Base-by-base conservation (phyloP, 495 filamentous ascomycete genomes). In the Lasiosphaeria hispida region DNA sequence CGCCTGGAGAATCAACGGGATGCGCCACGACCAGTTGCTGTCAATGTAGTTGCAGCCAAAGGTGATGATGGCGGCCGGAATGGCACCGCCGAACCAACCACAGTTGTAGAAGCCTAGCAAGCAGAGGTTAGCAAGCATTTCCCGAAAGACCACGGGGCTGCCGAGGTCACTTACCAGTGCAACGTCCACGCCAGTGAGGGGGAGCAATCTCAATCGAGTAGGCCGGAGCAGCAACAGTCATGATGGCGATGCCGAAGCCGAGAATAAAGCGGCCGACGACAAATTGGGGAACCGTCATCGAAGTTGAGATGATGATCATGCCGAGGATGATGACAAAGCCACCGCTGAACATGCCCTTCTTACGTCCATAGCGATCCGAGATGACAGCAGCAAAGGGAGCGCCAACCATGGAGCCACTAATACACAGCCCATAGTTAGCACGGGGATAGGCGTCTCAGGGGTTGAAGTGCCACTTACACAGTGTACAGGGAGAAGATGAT, bases 181-280 rank as follows among this genome's bases (percentile, higher is more conserved):
- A 72, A 19, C 75, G 76, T 11, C 77, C 78, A 53, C 78, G 76
- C 75, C 77, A 79, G 58, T 77, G 73, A 18, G 78, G 78, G 49
- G 77, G 77, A 7, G 77, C 57, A 17, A 79, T 73, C 60, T 81
- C 78, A 39, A 78, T 67, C 5, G 74, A 65, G 60, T 80, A 77
- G 18, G 77, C 70, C 1, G 78, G 78, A 3, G 75, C 77, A 14
- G 75, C 71, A 41, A 77, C 75, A 1, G 77, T 78, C 68, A 78
- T 79, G 63, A 80, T 68, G 40, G 77, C 67, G 37, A 77, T 76
- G 1, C 80, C 80, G 41, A 81, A 64, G 8, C 81, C 74, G 19
- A 82, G 73, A 34, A 84, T 59, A 63, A 82, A 84, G 35, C 76
- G 75, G 66, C 68, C 79, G 40, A 75, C 72, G 37, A 81, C 65